A percentile compares a stretch with the other conserved stretches of the same genome.
These are phyloP conservation scores for Colletotrichum falcatum DNA, from an alignment of 2,329 filamentous ascomycete species.

Conservation along the genomic window DNA sequence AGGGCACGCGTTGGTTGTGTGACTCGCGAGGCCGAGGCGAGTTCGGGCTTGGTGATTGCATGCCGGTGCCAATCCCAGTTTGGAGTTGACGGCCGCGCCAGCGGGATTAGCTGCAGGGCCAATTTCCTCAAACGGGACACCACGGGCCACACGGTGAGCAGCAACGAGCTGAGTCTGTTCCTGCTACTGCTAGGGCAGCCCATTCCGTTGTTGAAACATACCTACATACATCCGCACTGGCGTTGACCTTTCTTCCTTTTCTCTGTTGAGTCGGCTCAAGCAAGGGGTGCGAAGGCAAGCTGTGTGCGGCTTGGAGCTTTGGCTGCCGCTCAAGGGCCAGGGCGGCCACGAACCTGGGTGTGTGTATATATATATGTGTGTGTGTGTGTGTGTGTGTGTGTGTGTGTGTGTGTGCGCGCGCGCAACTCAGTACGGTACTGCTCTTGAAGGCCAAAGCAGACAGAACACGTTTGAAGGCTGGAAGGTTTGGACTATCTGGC, in stretches of 20 bases:
- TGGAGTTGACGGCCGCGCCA: slow-evolving; percentile 28
- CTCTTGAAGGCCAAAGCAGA: slow-evolving; percentile 3
- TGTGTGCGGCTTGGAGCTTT: slow-evolving; percentile 11
- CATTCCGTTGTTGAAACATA: slow-evolving; percentile 35
- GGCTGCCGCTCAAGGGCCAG: slow-evolving; percentile 14
- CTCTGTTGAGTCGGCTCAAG: neutral
- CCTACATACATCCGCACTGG: slow-evolving; percentile 33
- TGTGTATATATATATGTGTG: too few species aligned
- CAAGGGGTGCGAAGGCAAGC: slow-evolving; percentile 16
- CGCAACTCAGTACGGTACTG: too few species aligned
- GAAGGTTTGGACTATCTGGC: neutral
- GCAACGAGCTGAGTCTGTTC: slow-evolving; percentile 14
- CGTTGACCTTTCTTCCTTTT: slow-evolving; percentile 3
- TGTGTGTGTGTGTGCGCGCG: too few species aligned
- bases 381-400: too few species aligned
- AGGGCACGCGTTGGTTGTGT: slow-evolving; percentile 4
- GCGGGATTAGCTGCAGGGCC: slow-evolving; percentile 34
- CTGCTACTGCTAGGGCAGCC: slow-evolving; percentile 31
- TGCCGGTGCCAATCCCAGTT: slow-evolving; percentile 32
- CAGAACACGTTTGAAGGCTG: neutral
- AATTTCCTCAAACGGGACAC: slow-evolving; percentile 37
- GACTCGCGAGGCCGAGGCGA: slow-evolving; percentile 25
- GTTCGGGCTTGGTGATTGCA: slow-evolving; percentile 25
- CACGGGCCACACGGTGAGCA: slow-evolving; percentile 37
- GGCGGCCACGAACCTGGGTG: neutral